A percentile compares a stretch with the other conserved stretches of the same genome.
Conservation (phyloP, 768 basidiomycete species). For the Lentinus brumalis region DNA sequence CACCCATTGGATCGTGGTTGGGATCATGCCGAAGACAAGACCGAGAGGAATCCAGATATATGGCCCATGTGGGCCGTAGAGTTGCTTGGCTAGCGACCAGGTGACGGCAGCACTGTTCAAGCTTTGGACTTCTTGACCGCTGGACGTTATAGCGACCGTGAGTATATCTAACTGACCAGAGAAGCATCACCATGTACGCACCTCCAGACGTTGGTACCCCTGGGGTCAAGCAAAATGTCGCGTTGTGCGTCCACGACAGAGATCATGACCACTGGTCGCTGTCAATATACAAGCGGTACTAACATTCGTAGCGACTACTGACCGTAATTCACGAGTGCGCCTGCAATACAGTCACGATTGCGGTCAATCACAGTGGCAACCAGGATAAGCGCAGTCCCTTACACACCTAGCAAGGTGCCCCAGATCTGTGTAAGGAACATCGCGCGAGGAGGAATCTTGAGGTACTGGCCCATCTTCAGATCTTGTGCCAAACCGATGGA, state of each 20-base stretch:
- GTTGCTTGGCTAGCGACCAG: slow-evolving; percentile 62
- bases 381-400: no score
- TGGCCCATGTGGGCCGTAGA: slow-evolving; percentile 55
- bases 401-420: slow-evolving; percentile 57
- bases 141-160: slow-evolving; percentile 10
- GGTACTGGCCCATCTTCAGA: slow-evolving; percentile 59
- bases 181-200: neutral
- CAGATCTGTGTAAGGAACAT: slow-evolving; percentile 69
- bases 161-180: neutral
- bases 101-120: slow-evolving; percentile 62
- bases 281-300: slow-evolving; percentile 24
- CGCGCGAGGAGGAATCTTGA: slow-evolving; percentile 67
- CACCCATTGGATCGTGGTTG: slow-evolving; percentile 55
- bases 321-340: slow-evolving; percentile 39
- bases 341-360: no score
- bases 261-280: slow-evolving; percentile 53
- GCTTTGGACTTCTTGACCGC: slow-evolving; percentile 52
- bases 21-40: slow-evolving; percentile 54
- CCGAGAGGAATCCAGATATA: slow-evolving; percentile 60
- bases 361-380: no score
- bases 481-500: slow-evolving; percentile 56
- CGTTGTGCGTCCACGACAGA: slow-evolving; percentile 55
- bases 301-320: neutral
- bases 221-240: slow-evolving; percentile 50
- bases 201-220: slow-evolving; percentile 62